phyloP scores from a whole-genome alignment of 176 grass and related monocot species.

The Ensete ventricosum region DNA sequence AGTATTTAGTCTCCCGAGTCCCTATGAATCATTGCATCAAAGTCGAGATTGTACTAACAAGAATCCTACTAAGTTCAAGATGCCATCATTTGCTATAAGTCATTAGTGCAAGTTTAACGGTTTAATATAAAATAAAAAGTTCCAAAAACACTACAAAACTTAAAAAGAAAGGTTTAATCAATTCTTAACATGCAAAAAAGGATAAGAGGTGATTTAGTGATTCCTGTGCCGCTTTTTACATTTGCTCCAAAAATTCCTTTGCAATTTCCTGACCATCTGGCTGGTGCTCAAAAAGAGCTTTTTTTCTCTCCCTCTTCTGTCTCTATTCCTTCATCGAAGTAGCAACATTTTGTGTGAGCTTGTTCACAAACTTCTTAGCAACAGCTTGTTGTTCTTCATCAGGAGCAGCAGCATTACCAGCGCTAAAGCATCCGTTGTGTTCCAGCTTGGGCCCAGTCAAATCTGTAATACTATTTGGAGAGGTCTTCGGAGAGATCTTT shows the following conservation, averaged over 20 bases:
- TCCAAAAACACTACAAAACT: not conserved
- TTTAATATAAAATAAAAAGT: not conserved
- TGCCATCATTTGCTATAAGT: not conserved
- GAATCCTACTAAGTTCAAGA: too few relatives aligned
- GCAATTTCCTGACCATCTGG: not conserved
- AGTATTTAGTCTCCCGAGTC: too few relatives aligned
- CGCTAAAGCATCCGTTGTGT: not conserved
- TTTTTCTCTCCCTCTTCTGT: not conserved
- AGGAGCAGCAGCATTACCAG: not conserved
- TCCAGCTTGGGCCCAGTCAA: not conserved
- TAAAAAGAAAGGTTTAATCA: too few relatives aligned
- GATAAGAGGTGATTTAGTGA: not conserved
- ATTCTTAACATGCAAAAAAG: too few relatives aligned
- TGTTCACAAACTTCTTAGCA: not conserved
- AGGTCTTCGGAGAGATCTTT: not conserved
- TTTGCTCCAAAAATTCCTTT: not conserved
- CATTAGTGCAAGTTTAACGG: not conserved
- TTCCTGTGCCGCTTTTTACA: constrained; percentile 3
- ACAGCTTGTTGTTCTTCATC: not conserved
- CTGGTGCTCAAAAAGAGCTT: not conserved
- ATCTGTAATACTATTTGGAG: not conserved
- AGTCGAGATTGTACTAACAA: too few relatives aligned
- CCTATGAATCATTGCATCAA: too few relatives aligned
- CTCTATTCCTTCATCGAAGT: not conserved
- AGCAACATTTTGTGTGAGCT: not conserved